Evolutionary conservation across 306 rosid species (phyloP).

Genomic region (Calophaca sinica): DNA sequence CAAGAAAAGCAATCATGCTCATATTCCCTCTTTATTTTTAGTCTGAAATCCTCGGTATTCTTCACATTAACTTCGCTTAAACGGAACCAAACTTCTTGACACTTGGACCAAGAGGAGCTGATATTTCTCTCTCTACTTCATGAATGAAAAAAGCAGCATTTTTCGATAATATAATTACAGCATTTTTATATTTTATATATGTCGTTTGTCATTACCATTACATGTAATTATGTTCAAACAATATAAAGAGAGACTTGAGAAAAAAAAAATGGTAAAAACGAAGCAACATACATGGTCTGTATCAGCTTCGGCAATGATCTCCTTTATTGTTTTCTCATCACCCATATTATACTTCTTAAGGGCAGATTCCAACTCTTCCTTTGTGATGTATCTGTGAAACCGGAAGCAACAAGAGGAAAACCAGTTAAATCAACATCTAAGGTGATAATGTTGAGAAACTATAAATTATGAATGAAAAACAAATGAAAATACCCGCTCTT

Average conservation of each 20-base stretch:
- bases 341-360: slow-evolving; percentile 94
- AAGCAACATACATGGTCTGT: slow-evolving; percentile 70
- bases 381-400: slow-evolving; percentile 72
- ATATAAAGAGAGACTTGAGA: not conserved
- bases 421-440: slow-evolving; percentile 23
- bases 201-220: not conserved
- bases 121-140: slow-evolving; percentile 1
- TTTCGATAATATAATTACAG: not conserved
- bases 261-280: slow-evolving; percentile 9
- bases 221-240: not conserved
- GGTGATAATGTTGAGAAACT: not conserved
- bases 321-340: slow-evolving; percentile 89
- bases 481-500: slow-evolving; percentile 77
- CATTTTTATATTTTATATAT: not conserved
- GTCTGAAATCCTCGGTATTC: not conserved
- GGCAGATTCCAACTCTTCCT: slow-evolving; percentile 88
- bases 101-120: not conserved
- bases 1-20: not conserved
- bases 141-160: not conserved
- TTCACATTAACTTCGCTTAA: not conserved
- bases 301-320: slow-evolving; percentile 95
- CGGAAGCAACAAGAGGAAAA: slow-evolving; percentile 35
- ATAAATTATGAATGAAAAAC: slow-evolving; percentile 5
- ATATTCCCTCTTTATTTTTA: not conserved
- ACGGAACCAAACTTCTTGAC: not conserved